Conservation (phyloP, 352 stramenopile species). For the Pythium phragmiticola region DNA sequence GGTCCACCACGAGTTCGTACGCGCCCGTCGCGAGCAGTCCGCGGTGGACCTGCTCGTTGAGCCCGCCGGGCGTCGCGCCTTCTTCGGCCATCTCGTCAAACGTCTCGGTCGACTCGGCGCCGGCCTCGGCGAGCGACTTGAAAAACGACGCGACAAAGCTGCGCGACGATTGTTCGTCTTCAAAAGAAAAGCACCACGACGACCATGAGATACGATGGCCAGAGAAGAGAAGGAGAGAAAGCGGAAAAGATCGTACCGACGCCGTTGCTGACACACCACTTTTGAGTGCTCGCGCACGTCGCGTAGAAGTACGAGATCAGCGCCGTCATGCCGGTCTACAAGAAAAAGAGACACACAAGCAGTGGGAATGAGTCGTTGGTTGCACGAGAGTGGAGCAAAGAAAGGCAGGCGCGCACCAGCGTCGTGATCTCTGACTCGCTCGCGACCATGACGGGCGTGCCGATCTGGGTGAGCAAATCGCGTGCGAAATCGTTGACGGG, state of each 20-base stretch:
- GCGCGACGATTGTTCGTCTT: conserved; percentile 65
- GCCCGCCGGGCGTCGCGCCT: conserved; percentile 69
- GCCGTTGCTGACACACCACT: conserved; percentile 86
- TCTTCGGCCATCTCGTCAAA: conserved; percentile 88
- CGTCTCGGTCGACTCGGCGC: conserved; percentile 61
- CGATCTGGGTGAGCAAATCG: conserved; percentile 76
- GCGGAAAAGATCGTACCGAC: conserved; percentile 48
- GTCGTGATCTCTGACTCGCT: conserved; percentile 82
- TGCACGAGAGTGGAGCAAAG: background rate
- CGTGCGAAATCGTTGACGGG: conserved; percentile 63
- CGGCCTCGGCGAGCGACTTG: conserved; percentile 71
- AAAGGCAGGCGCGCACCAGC: conserved; percentile 33
- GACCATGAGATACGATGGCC: background rate
- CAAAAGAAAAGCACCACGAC: background rate
- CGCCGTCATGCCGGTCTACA: conserved; percentile 77
- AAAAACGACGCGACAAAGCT: conserved; percentile 86
- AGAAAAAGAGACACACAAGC: background rate
- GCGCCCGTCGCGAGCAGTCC: conserved; percentile 59
- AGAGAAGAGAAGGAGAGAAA: background rate
- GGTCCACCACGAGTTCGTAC: conserved; percentile 79
- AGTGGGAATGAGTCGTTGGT: background rate
- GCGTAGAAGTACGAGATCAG: conserved; percentile 88
- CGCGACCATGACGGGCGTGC: conserved; percentile 81
- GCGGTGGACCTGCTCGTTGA: conserved; percentile 86
- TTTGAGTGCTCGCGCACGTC: conserved; percentile 76